These are phyloP conservation scores for Aspergillus aculeatus DNA, from an alignment of 2,329 filamentous ascomycete species.

Conservation along the genomic window DNA sequence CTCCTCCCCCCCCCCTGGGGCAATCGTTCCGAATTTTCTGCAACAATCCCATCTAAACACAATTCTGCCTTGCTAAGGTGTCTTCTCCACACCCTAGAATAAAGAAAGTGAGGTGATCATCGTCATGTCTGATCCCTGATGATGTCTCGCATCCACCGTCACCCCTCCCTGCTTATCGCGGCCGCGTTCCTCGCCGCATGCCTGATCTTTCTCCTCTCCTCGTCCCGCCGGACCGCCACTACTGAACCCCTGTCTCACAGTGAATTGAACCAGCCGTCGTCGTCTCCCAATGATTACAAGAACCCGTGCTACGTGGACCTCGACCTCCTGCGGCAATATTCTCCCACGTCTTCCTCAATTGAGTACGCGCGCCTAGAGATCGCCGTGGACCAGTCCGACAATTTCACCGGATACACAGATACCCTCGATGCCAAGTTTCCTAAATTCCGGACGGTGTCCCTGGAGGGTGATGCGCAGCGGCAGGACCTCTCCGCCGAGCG, in stretches of 20 bases:
- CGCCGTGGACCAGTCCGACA: constrained; percentile 16
- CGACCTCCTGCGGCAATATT: constrained; percentile 18
- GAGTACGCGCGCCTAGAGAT: constrained; percentile 22
- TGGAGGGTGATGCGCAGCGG: constrained; percentile 21
- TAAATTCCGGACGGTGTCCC: constrained; percentile 17
- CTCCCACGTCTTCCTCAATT: not conserved
- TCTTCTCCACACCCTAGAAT: not conserved
- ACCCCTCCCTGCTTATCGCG: not conserved
- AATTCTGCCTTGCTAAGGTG: not conserved
- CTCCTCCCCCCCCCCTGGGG: not conserved
- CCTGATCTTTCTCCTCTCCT: constrained; percentile 2
- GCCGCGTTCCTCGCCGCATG: constrained; percentile 5
- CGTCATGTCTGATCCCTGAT: constrained; percentile 5
- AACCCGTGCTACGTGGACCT: constrained; percentile 20
- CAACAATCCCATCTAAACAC: not conserved
- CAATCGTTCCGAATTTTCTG: not conserved
- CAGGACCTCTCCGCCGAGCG: constrained; percentile 13
- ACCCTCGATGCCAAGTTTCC: constrained; percentile 14
- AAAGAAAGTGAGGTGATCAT: not conserved
- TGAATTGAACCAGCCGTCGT: not conserved
- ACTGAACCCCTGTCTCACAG: not conserved
- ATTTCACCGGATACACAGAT: constrained; percentile 18
- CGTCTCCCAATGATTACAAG: not conserved
- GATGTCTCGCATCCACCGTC: not conserved
- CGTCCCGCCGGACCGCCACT: not conserved